Evolutionary conservation across 169 alveolate genomes (phyloP).

Genomic region (Perkinsus chesapeaki): DNA sequence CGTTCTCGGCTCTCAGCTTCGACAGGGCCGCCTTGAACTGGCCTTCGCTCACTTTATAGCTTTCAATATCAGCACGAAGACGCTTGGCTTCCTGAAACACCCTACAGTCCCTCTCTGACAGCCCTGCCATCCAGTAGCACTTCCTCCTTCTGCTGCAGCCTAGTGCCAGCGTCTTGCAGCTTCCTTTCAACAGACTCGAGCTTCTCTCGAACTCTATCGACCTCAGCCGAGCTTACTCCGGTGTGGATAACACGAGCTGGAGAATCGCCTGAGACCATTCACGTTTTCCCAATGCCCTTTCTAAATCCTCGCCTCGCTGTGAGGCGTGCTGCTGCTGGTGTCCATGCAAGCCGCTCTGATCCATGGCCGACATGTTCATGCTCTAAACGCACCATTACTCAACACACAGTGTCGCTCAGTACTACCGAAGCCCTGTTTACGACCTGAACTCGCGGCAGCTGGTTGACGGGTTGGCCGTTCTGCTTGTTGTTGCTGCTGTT

Average conservation of each 20-base stretch:
- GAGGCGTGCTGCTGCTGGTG: background rate
- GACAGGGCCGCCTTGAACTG: slow-evolving; percentile 7
- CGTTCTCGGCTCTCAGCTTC: background rate
- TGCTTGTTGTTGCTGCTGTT: background rate
- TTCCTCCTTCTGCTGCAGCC: background rate
- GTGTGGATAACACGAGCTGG: background rate
- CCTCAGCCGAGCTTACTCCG: background rate
- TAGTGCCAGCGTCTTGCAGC: background rate
- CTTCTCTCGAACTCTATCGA: background rate
- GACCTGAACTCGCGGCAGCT: background rate
- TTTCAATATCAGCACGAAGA: background rate
- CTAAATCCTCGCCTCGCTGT: background rate
- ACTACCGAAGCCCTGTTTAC: background rate
- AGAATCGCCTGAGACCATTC: background rate
- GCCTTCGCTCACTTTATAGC: background rate
- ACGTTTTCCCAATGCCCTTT: background rate
- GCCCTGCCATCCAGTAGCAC: background rate
- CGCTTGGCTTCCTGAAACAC: background rate
- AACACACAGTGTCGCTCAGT: background rate
- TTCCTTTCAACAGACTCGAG: background rate
- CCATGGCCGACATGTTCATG: background rate
- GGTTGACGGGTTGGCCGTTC: too few relatives aligned
- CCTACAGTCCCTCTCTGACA: background rate
- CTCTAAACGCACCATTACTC: background rate
- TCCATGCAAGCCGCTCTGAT: background rate